Conservation (phyloP, 1,284 basidiomycete genomes). For the Ustilago xerochloae region DNA sequence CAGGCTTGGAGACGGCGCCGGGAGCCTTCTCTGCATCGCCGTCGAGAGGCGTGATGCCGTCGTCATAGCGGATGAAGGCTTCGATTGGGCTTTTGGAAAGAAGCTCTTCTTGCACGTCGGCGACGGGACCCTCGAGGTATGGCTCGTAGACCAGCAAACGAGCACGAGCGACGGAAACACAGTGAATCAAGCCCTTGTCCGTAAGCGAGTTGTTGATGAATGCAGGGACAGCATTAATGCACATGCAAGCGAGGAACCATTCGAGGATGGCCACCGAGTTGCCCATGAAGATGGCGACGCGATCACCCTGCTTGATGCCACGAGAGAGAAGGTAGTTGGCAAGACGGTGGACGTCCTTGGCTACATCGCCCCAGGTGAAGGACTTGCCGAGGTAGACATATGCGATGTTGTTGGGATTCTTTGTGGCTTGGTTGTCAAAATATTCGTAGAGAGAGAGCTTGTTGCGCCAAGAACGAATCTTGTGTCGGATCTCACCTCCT, state of each 20-base stretch:
- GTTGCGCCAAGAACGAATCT: constrained; percentile 40
- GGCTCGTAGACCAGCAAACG: constrained; percentile 65
- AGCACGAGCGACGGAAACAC: constrained; percentile 61
- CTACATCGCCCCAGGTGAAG: constrained; percentile 58
- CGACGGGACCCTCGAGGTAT: constrained; percentile 52
- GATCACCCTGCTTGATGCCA: constrained; percentile 57
- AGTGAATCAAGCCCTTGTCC: constrained; percentile 63
- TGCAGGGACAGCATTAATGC: constrained; percentile 62
- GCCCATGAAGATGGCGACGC: constrained; percentile 61
- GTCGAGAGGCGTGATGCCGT: constrained; percentile 53
- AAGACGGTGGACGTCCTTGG: constrained; percentile 46
- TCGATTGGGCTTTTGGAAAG: constrained; percentile 21
- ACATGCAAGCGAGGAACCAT: constrained; percentile 63
- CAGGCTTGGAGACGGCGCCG: constrained; percentile 20
- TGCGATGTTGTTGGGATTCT: constrained; percentile 46
- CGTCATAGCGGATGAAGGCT: constrained; percentile 60
- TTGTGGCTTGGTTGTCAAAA: constrained; percentile 49
- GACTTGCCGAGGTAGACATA: constrained; percentile 59
- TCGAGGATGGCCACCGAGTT: constrained; percentile 58
- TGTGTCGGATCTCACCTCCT: constrained; percentile 41
- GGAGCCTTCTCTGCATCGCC: constrained; percentile 45
- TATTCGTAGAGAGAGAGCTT: constrained; percentile 57
- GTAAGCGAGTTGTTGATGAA: constrained; percentile 68
- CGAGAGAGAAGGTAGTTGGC: constrained; percentile 58
- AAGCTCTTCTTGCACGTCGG: constrained; percentile 53